A percentile compares a stretch with the other conserved stretches of the same genome.
phyloP scores from a whole-genome alignment of 1,139 yeast genomes.

The Candida frijolesensis region DNA sequence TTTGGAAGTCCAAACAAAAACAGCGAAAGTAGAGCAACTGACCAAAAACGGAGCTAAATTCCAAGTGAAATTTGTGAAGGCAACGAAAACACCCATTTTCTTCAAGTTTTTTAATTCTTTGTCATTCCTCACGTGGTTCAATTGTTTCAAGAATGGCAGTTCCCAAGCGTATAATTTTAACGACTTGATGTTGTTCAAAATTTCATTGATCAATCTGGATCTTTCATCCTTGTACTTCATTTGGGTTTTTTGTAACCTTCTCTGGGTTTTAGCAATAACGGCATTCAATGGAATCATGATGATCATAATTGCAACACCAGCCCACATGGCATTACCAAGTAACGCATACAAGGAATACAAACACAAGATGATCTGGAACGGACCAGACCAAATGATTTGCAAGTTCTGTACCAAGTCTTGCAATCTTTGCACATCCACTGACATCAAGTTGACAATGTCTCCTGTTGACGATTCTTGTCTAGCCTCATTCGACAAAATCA shows the following conservation, averaged over 20 bases:
- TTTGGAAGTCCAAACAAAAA: constrained; percentile 65
- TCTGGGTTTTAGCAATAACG: constrained; percentile 70
- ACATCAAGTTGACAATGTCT: constrained; percentile 95
- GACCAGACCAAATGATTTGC: constrained; percentile 94
- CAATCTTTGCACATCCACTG: constrained; percentile 92
- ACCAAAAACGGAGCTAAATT: constrained; percentile 89
- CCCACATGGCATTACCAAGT: constrained; percentile 94
- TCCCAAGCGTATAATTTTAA: constrained; percentile 97
- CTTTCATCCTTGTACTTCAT: constrained; percentile 51
- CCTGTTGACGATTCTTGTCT: constrained; percentile 85
- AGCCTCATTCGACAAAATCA: constrained; percentile 82
- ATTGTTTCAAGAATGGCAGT: constrained; percentile 71
- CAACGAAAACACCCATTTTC: constrained; percentile 75
- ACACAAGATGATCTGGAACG: constrained; percentile 86
- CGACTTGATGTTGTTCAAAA: constrained; percentile 87
- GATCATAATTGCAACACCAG: constrained; percentile 84
- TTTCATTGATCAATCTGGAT: constrained; percentile 73
- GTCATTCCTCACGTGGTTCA: constrained; percentile 83
- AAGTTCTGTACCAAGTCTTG: constrained; percentile 89
- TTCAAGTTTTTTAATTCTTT: constrained; percentile 80
- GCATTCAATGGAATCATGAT: constrained; percentile 87
- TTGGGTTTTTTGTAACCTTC: constrained; percentile 65
- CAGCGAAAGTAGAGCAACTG: constrained; percentile 87
- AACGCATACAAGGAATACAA: constrained; percentile 72
- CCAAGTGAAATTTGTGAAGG: constrained; percentile 77